Evolutionary conservation across 2,329 filamentous ascomycete genomes (phyloP).

Genomic region (Exophiala spinifera): DNA sequence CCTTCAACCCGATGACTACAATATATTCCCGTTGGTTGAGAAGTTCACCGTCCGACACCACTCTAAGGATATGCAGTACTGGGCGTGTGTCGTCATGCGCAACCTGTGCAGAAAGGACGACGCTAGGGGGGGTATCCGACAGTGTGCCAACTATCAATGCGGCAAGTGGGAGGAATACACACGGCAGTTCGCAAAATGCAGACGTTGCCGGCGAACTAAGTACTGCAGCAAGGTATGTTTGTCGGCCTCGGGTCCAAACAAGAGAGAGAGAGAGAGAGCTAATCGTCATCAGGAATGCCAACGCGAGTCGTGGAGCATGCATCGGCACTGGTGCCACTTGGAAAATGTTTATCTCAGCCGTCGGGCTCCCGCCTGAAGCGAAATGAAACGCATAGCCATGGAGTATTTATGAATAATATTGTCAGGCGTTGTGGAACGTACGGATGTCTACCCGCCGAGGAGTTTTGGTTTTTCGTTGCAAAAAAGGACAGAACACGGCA

Average conservation of each 20-base stretch:
- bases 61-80: constrained; percentile 98
- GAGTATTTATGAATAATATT: constrained; percentile 20
- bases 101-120: constrained; percentile 98
- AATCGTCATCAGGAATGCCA: constrained; percentile 64
- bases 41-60: constrained; percentile 97
- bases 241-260: neutral
- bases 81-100: constrained; percentile 98
- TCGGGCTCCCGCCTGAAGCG: constrained; percentile 11
- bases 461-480: neutral
- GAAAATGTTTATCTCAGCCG: constrained; percentile 24
- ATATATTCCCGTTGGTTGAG: constrained; percentile 96
- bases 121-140: constrained; percentile 84
- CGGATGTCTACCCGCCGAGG: neutral
- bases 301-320: constrained; percentile 97
- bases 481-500: constrained; percentile 1
- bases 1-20: constrained; percentile 87
- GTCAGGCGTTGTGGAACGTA: constrained; percentile 11
- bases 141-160: constrained; percentile 97
- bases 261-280: neutral
- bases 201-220: constrained; percentile 91
- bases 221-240: constrained; percentile 84
- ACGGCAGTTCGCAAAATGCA: constrained; percentile 95
- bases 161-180: constrained; percentile 98
- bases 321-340: constrained; percentile 83
- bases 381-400: constrained; percentile 25